A percentile compares a stretch with the other conserved stretches of the same genome.
These are phyloP conservation scores for Ustilago vetiveriae DNA, from an alignment of 1,284 basidiomycete genomes.

Conservation along the genomic window DNA sequence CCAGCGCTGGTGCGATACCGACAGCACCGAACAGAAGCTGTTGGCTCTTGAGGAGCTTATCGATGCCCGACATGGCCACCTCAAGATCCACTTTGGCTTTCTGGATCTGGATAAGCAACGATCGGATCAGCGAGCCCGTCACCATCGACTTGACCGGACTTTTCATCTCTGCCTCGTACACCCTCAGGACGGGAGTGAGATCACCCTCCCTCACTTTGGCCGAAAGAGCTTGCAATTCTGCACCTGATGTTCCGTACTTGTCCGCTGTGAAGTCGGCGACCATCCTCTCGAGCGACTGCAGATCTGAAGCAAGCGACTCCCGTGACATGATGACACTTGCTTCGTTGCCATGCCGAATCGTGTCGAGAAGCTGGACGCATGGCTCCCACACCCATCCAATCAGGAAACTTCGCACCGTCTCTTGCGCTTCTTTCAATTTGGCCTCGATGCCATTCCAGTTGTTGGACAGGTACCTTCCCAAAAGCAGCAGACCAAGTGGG, in stretches of 20 bases:
- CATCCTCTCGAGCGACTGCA: slow-evolving; percentile 93
- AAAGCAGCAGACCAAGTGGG: slow-evolving; percentile 40
- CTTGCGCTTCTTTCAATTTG: slow-evolving; percentile 73
- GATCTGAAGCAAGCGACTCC: slow-evolving; percentile 81
- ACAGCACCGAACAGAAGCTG: slow-evolving; percentile 97
- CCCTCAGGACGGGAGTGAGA: slow-evolving; percentile 83
- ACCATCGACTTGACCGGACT: slow-evolving; percentile 83
- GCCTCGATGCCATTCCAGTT: slow-evolving; percentile 57
- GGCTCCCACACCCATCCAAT: slow-evolving; percentile 88
- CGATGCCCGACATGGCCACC: slow-evolving; percentile 83
- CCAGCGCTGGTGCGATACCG: slow-evolving; percentile 88
- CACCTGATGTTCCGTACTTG: slow-evolving; percentile 74
- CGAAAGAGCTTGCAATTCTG: slow-evolving; percentile 74
- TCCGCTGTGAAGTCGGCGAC: slow-evolving; percentile 84
- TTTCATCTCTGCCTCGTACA: slow-evolving; percentile 92
- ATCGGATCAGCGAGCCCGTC: slow-evolving; percentile 82
- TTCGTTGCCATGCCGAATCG: slow-evolving; percentile 79
- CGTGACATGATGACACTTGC: slow-evolving; percentile 75
- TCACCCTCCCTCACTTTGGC: slow-evolving; percentile 80
- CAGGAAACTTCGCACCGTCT: slow-evolving; percentile 81
- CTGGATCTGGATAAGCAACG: slow-evolving; percentile 91
- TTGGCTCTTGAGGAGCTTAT: slow-evolving; percentile 91
- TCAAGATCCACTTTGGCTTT: slow-evolving; percentile 97
- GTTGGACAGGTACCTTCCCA: slow-evolving; percentile 36
- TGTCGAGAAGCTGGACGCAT: slow-evolving; percentile 81